Percentiles rank a stretch among this genome's conserved stretches.
Evolutionary conservation across 345 rosid species (phyloP).

Genomic region (Eucalyptus shirleyi): DNA sequence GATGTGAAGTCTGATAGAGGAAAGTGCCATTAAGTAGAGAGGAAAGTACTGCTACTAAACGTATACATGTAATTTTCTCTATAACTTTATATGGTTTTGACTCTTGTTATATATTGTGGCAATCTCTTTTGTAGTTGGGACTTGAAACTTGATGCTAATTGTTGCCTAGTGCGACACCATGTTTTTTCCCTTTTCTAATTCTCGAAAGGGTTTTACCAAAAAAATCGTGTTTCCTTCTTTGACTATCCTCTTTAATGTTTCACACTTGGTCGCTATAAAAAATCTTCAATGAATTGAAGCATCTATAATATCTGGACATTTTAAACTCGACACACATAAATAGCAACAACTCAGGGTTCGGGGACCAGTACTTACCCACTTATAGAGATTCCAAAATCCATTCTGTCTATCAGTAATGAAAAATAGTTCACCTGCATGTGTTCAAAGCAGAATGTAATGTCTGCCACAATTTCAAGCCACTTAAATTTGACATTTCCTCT

Average conservation of each 20-base stretch:
- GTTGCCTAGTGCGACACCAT: neutral
- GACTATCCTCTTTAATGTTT: neutral
- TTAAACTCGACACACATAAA: neutral
- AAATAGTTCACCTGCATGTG: slow-evolving; percentile 74
- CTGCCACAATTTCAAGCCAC: neutral
- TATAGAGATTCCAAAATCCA: slow-evolving; percentile 80
- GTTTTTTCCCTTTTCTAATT: neutral
- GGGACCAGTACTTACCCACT: neutral
- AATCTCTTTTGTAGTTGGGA: neutral
- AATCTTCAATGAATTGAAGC: neutral
- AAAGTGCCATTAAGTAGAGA: neutral
- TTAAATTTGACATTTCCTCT: neutral
- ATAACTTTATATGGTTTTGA: neutral
- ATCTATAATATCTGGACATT: neutral
- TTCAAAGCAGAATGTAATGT: neutral
- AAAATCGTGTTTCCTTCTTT: neutral
- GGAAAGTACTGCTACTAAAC: neutral
- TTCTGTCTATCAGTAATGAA: slow-evolving; percentile 66
- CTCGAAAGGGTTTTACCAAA: neutral
- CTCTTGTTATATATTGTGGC: neutral
- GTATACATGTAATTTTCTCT: neutral
- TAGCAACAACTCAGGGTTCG: neutral
- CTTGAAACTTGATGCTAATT: neutral
- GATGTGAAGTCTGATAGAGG: neutral
- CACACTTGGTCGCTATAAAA: neutral